Conservation (phyloP, 2,329 filamentous ascomycete species). For the Ceratocystis diversiconidia region DNA sequence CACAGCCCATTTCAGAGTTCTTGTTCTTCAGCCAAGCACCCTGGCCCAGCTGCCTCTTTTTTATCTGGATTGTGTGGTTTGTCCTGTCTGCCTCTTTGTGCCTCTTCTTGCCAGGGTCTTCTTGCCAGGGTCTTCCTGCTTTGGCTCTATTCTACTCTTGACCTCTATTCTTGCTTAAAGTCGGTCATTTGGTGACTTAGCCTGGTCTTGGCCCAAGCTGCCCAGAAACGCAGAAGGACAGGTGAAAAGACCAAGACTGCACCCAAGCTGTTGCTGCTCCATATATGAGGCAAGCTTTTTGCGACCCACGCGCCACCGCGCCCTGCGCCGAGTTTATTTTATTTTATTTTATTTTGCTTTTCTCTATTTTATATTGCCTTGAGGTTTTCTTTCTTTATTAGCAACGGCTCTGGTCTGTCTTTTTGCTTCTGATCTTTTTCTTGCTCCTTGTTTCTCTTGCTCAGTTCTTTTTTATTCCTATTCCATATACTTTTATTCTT, state of each 20-base stretch:
- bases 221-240: background rate
- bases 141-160: background rate
- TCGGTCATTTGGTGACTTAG: background rate
- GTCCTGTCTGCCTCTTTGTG: background rate
- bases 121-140: background rate
- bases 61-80: background rate
- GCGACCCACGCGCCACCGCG: background rate
- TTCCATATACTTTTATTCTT: background rate
- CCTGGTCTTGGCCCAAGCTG: background rate
- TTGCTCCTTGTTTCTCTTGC: background rate
- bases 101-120: background rate
- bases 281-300: background rate
- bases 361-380: background rate
- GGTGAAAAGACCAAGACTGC: slow-evolving; percentile 7
- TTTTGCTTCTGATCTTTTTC: background rate
- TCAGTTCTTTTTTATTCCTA: background rate
- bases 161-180: background rate
- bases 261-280: background rate
- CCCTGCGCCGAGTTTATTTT: background rate
- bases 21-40: background rate
- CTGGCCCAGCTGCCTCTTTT: no score
- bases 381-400: background rate
- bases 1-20: background rate
- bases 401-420: background rate
- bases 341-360: background rate